A percentile compares a stretch with the other conserved stretches of the same genome.
These are phyloP conservation scores for Phytophthora chlamydospora DNA, from an alignment of 352 stramenopile species.

Conservation along the genomic window DNA sequence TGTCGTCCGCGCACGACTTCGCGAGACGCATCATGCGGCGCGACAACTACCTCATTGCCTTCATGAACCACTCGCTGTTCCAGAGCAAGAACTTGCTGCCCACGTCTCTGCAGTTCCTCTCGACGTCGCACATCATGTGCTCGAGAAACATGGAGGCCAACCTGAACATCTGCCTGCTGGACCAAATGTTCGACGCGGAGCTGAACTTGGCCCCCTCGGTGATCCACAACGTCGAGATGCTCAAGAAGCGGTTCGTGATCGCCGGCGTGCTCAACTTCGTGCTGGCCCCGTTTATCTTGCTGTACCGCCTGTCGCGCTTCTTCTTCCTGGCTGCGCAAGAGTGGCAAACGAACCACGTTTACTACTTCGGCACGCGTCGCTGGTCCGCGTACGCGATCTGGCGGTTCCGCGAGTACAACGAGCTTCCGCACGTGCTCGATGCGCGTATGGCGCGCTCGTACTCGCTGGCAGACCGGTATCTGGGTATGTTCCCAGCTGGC, in stretches of 20 bases:
- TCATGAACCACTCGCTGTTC: constrained; percentile 96
- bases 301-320: constrained; percentile 97
- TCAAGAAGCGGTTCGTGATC: constrained; percentile 94
- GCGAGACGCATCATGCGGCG: constrained; percentile 97
- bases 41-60: constrained; percentile 98
- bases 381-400: constrained; percentile 92
- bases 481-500: constrained; percentile 94
- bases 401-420: constrained; percentile 98
- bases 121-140: constrained; percentile 81
- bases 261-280: constrained; percentile 95
- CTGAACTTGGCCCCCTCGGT: constrained; percentile 86
- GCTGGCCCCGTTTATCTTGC: constrained; percentile 96
- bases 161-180: constrained; percentile 95
- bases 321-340: constrained; percentile 97
- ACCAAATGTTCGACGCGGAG: constrained; percentile 95
- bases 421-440: constrained; percentile 97
- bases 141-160: constrained; percentile 94
- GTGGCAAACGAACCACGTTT: constrained; percentile 89
- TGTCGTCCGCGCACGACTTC: constrained; percentile 89
- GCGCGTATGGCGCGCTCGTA: constrained; percentile 93
- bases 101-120: constrained; percentile 69
- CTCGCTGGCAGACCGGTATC: constrained; percentile 91
- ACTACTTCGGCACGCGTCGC: constrained; percentile 95
- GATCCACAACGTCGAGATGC: constrained; percentile 90
- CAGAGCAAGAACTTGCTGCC: constrained; percentile 87